These are phyloP conservation scores for Ascochyta koolunga DNA, from an alignment of 2,329 filamentous ascomycete species.

Conservation along the genomic window DNA sequence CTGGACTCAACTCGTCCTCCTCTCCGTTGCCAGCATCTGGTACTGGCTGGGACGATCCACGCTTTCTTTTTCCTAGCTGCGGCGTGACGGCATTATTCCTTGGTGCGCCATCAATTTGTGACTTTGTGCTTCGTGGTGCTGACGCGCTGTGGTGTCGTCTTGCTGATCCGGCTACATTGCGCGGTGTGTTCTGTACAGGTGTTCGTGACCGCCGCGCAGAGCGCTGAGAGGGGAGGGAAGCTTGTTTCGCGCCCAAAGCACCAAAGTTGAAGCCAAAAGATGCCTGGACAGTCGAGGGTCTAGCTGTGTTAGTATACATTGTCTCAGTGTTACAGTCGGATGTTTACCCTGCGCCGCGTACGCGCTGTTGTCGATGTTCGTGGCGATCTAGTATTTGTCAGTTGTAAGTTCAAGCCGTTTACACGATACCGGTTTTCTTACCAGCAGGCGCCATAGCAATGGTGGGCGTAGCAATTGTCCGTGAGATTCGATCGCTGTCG, in stretches of 20 bases:
- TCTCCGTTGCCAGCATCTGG: slow-evolving; percentile 27
- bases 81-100: slow-evolving; percentile 32
- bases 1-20: slow-evolving; percentile 44
- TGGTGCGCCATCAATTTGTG: slow-evolving; percentile 26
- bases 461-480: slow-evolving; percentile 21
- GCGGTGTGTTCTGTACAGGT: slow-evolving; percentile 30
- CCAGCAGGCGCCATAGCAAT: slow-evolving; percentile 44
- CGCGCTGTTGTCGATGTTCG: slow-evolving; percentile 62
- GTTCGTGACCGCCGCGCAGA: slow-evolving; percentile 37
- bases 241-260: slow-evolving; percentile 34
- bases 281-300: slow-evolving; percentile 55
- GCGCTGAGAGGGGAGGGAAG: slow-evolving; percentile 32
- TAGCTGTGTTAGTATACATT: slow-evolving; percentile 38
- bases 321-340: slow-evolving; percentile 12
- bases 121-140: slow-evolving; percentile 28
- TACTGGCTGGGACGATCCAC: slow-evolving; percentile 27
- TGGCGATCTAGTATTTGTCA: slow-evolving; percentile 52
- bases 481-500: slow-evolving; percentile 15
- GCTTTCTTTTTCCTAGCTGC: slow-evolving; percentile 44
- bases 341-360: slow-evolving; percentile 63
- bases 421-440: slow-evolving; percentile 13
- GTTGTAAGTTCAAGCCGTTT: not conserved
- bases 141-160: slow-evolving; percentile 40
- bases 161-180: slow-evolving; percentile 28
- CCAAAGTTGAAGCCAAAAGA: slow-evolving; percentile 56